These are phyloP conservation scores for Raffaelea deltoideospora DNA, from an alignment of 2,329 filamentous ascomycete species.

Conservation along the genomic window DNA sequence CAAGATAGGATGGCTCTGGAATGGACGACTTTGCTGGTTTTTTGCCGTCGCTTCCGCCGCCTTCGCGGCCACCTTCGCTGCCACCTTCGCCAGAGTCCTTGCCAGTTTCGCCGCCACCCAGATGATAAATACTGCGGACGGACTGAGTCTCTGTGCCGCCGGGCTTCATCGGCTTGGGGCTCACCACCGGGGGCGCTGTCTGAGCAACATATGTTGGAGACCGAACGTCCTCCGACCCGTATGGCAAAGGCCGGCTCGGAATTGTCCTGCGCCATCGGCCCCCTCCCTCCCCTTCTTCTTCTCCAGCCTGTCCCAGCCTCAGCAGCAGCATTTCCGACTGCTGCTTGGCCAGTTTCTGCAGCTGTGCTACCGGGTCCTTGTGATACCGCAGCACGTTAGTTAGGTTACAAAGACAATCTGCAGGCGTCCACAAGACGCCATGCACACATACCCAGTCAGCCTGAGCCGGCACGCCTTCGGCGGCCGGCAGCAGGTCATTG, in stretches of 20 bases:
- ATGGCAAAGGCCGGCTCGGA: constrained; percentile 33
- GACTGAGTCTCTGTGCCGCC: constrained; percentile 11
- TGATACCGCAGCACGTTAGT: constrained; percentile 34
- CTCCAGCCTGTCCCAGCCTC: constrained; percentile 26
- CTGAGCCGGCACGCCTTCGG: constrained; percentile 74
- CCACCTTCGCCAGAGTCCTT: too few species aligned
- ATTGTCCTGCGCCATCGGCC: constrained; percentile 19
- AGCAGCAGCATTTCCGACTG: constrained; percentile 48
- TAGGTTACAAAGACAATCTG: constrained; percentile 39
- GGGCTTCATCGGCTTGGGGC: constrained; percentile 19
- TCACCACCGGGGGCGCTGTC: constrained; percentile 19
- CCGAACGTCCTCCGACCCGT: constrained; percentile 33
- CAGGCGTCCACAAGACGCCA: constrained; percentile 30
- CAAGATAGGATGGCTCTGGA: constrained; percentile 30
- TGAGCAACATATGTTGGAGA: constrained; percentile 28
- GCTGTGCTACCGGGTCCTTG: constrained; percentile 55
- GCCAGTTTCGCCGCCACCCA: too few species aligned
- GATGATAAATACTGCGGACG: constrained; percentile 14
- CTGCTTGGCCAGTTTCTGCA: constrained; percentile 53
- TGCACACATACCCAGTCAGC: constrained; percentile 84
- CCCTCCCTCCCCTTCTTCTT: constrained; percentile 7
- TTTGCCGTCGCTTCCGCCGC: constrained; percentile 2
- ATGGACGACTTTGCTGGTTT: constrained; percentile 12
- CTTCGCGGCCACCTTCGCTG: constrained; percentile 7
- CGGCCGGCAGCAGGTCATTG: constrained; percentile 49